A percentile compares a stretch with the other conserved stretches of the same genome.
Evolutionary conservation across 129 eudicot genomes (phyloP).

Genomic region (Lactuca sativa): DNA sequence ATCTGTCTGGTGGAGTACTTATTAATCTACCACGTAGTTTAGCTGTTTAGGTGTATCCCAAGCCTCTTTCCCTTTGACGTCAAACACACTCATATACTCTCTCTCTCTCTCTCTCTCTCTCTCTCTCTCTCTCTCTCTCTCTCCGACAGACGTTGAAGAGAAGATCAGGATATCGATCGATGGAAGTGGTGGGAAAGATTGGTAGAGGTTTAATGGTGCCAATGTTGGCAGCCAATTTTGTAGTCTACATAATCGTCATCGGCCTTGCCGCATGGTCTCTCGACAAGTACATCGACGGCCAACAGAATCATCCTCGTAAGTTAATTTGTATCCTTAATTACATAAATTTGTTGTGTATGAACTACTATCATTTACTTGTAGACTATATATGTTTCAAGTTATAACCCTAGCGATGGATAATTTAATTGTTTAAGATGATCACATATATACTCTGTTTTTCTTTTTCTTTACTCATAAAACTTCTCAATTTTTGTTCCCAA

Average conservation of each 20-base stretch:
- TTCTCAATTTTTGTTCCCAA: not conserved
- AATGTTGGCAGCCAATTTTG: constrained; percentile 53
- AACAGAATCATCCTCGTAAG: constrained; percentile 69
- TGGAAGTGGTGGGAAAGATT: constrained; percentile 56
- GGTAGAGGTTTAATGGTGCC: constrained; percentile 71
- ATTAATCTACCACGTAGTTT: constrained; percentile 35
- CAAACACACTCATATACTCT: not conserved
- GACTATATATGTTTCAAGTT: too few species aligned
- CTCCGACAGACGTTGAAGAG: not conserved
- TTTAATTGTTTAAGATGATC: too few species aligned
- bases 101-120: not conserved
- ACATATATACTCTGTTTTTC: not conserved
- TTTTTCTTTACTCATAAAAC: not conserved
- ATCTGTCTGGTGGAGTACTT: constrained; percentile 31
- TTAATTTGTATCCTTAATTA: too few species aligned
- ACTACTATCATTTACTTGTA: too few species aligned
- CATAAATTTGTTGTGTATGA: too few species aligned
- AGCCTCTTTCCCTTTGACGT: constrained; percentile 27
- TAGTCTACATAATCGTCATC: constrained; percentile 49
- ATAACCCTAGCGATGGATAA: too few species aligned
- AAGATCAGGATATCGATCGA: constrained; percentile 14
- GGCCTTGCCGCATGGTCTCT: constrained; percentile 85
- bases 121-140: not conserved
- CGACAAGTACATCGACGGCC: constrained; percentile 82
- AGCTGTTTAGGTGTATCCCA: constrained; percentile 21